phyloP scores from a whole-genome alignment of 192 early-diverging fungal species.

The Umbelopsis sp. region DNA sequence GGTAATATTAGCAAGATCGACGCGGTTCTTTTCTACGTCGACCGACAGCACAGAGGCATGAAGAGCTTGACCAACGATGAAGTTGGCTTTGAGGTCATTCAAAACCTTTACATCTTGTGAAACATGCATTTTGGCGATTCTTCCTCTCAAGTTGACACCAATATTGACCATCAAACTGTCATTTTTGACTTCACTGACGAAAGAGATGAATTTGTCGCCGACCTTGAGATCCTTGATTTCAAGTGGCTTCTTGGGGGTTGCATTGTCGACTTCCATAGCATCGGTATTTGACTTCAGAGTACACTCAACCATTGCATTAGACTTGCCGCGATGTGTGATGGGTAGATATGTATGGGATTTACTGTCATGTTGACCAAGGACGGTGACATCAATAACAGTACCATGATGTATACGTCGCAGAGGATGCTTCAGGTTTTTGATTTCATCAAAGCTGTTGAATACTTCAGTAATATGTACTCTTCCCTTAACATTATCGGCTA shows the following conservation, averaged over 20 bases:
- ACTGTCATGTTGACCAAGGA: constrained; percentile 66
- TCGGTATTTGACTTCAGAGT: constrained; percentile 25
- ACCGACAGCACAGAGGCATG: constrained; percentile 29
- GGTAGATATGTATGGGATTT: constrained; percentile 69
- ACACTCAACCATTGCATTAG: constrained; percentile 48
- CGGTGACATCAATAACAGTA: constrained; percentile 59
- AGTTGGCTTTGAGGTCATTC: constrained; percentile 28
- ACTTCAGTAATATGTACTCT: constrained; percentile 79
- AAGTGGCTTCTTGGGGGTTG: constrained; percentile 23
- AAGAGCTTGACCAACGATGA: constrained; percentile 33
- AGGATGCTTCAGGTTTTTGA: constrained; percentile 37
- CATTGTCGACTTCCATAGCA: constrained; percentile 20
- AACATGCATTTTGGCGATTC: constrained; percentile 32
- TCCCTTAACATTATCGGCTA: constrained; percentile 74
- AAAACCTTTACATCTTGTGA: constrained; percentile 29
- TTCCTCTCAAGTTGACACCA: constrained; percentile 25
- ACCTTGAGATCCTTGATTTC: constrained; percentile 38
- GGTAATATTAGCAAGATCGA: constrained; percentile 27
- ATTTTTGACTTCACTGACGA: constrained; percentile 44
- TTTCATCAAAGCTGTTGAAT: constrained; percentile 39
- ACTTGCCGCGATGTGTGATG: constrained; percentile 57
- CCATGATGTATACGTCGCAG: constrained; percentile 39
- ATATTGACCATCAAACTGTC: constrained; percentile 32
- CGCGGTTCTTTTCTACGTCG: constrained; percentile 21
- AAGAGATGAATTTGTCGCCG: constrained; percentile 47